phyloP scores from a whole-genome alignment of 208 protist species.

The Trypanosoma scelopori region DNA sequence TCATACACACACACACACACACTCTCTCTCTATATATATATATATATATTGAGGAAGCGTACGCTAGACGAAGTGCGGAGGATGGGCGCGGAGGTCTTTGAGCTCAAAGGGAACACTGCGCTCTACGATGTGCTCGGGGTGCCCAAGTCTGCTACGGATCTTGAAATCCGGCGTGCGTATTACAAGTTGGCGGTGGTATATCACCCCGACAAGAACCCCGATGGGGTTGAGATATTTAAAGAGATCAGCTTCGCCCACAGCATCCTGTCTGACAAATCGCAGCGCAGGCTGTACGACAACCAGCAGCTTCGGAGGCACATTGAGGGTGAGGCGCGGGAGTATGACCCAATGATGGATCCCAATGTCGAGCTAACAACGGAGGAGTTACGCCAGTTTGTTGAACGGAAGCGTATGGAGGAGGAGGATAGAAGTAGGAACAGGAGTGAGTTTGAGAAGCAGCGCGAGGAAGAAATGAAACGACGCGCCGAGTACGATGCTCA shows the following conservation, averaged over 20 bases:
- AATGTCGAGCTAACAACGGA: conserved; percentile 75
- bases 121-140: conserved; percentile 85
- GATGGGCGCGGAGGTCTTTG: conserved; percentile 64
- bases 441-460: conserved; percentile 65
- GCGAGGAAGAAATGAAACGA: conserved; percentile 83
- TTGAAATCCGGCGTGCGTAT: conserved; percentile 85
- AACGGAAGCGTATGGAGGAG: conserved; percentile 54
- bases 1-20: too few relatives aligned
- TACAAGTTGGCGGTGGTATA: conserved; percentile 84
- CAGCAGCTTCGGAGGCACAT: conserved; percentile 60
- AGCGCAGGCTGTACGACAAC: conserved; percentile 77
- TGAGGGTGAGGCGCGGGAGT: conserved; percentile 54
- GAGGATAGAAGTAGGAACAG: conserved; percentile 35
- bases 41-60: background rate
- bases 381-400: conserved; percentile 78
- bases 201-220: conserved; percentile 90
- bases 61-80: background rate
- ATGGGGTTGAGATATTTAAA: conserved; percentile 79
- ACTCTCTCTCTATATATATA: too few relatives aligned
- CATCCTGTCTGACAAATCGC: conserved; percentile 78
- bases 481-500: conserved; percentile 77
- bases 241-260: conserved; percentile 83
- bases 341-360: conserved; percentile 85
- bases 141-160: conserved; percentile 44
- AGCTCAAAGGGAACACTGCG: conserved; percentile 65